Evolutionary conservation across 73 alveolate genomes (phyloP).

Genomic region (Paramecium pentaurelia): DNA sequence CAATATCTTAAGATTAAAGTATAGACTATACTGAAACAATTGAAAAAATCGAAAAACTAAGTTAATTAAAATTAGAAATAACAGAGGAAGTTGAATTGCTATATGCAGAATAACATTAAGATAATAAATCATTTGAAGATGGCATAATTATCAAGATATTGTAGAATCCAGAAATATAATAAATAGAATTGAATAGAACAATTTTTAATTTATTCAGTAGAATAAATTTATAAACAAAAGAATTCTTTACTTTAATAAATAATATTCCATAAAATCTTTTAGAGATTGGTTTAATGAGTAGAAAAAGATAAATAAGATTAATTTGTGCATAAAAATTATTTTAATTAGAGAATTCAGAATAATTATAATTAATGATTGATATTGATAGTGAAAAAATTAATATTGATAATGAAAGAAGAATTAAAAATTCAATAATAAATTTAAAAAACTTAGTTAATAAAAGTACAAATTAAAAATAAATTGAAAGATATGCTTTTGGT

Average conservation of each 20-base stretch:
- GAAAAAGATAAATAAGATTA: slow-evolving; percentile 33
- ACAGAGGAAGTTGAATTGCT: not conserved
- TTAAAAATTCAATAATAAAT: not conserved
- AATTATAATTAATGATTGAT: not conserved
- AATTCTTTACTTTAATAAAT: not conserved
- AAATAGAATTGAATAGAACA: not conserved
- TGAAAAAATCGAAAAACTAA: not conserved
- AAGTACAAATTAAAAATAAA: not conserved
- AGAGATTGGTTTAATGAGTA: slow-evolving; percentile 36
- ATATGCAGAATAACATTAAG: not conserved
- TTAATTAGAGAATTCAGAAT: not conserved
- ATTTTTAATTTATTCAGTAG: not conserved
- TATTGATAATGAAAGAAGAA: slow-evolving; percentile 27
- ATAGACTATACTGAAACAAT: not conserved
- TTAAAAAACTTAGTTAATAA: not conserved
- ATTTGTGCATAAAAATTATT: not conserved
- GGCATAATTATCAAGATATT: not conserved
- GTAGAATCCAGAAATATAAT: not conserved
- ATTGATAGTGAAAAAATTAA: not conserved
- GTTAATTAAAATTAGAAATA: not conserved
- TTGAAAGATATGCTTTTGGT: not conserved
- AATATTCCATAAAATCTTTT: not conserved
- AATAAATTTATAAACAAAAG: not conserved
- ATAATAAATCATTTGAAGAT: not conserved
- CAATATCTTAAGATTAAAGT: not conserved